Evolutionary conservation across 495 filamentous ascomycete genomes (phyloP).

Genomic region (Amorphotheca resinae): DNA sequence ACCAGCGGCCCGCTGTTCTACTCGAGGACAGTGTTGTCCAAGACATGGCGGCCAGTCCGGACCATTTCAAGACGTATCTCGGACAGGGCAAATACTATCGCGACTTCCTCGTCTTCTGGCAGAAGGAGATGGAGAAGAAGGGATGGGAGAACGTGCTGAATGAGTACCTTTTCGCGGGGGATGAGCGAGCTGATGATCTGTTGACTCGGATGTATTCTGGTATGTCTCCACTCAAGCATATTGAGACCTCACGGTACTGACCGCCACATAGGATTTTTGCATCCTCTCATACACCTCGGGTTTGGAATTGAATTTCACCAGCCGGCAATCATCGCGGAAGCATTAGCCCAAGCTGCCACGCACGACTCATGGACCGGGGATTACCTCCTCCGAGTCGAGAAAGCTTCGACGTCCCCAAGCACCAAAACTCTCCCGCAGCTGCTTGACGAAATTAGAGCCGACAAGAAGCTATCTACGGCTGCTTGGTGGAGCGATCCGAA

Average conservation of each 20-base stretch:
- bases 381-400: slow-evolving; percentile 43
- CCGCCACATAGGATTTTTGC: slow-evolving; percentile 44
- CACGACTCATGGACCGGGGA: slow-evolving; percentile 38
- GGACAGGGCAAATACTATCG: slow-evolving; percentile 26
- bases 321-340: slow-evolving; percentile 72
- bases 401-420: slow-evolving; percentile 25
- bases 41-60: slow-evolving; percentile 36
- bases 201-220: slow-evolving; percentile 36
- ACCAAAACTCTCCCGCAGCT: slow-evolving; percentile 43
- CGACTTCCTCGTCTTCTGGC: slow-evolving; percentile 57
- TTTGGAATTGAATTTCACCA: slow-evolving; percentile 73
- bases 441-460: slow-evolving; percentile 40
- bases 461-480: slow-evolving; percentile 41
- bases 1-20: slow-evolving; percentile 42
- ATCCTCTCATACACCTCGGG: slow-evolving; percentile 76
- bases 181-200: slow-evolving; percentile 49
- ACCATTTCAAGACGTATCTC: slow-evolving; percentile 36
- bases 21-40: slow-evolving; percentile 32
- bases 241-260: slow-evolving; percentile 2
- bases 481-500: slow-evolving; percentile 41
- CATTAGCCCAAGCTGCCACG: slow-evolving; percentile 59
- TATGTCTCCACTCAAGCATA: slow-evolving; percentile 12
- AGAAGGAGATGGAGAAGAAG: slow-evolving; percentile 50
- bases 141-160: slow-evolving; percentile 46
- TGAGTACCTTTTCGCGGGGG: slow-evolving; percentile 52